These are phyloP conservation scores for Pyricularia pennisetigena DNA, from an alignment of 2,329 filamentous ascomycete species.

Conservation along the genomic window DNA sequence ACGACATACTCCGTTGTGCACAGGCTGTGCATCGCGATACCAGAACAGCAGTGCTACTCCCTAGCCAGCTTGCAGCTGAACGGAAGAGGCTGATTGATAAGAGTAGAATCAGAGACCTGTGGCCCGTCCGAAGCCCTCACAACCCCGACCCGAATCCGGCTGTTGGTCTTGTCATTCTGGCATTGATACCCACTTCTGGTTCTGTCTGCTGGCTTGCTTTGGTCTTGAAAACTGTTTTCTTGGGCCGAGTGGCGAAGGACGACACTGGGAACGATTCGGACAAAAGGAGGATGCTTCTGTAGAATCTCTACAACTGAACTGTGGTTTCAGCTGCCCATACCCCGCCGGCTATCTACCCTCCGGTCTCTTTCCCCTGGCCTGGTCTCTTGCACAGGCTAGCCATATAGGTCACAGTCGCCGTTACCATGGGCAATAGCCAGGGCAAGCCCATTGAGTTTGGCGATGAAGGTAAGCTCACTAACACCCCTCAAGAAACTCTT, in stretches of 20 bases:
- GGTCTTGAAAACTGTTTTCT: not conserved
- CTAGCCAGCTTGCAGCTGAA: not conserved
- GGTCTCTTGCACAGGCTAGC: not conserved
- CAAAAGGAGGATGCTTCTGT: not conserved
- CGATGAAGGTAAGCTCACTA: constrained; percentile 67
- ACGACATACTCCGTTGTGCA: not conserved
- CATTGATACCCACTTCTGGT: not conserved
- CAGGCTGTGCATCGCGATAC: not conserved
- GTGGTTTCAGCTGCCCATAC: not conserved
- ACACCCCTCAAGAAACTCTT: constrained; percentile 2
- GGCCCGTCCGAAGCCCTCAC: not conserved
- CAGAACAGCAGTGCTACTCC: not conserved
- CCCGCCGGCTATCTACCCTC: not conserved
- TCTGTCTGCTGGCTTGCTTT: not conserved
- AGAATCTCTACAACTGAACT: not conserved
- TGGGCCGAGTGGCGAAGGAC: not conserved
- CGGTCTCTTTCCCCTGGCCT: not conserved
- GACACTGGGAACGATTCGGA: not conserved
- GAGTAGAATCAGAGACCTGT: not conserved
- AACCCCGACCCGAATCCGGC: not conserved
- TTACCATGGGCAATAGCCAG: constrained; percentile 81
- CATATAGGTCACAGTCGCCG: not conserved
- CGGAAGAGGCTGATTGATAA: too few species aligned
- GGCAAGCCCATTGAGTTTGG: constrained; percentile 88
- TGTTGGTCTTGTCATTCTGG: not conserved